Evolutionary conservation across 1,284 basidiomycete genomes (phyloP).

Genomic region (Garcileccinum viscosum): DNA sequence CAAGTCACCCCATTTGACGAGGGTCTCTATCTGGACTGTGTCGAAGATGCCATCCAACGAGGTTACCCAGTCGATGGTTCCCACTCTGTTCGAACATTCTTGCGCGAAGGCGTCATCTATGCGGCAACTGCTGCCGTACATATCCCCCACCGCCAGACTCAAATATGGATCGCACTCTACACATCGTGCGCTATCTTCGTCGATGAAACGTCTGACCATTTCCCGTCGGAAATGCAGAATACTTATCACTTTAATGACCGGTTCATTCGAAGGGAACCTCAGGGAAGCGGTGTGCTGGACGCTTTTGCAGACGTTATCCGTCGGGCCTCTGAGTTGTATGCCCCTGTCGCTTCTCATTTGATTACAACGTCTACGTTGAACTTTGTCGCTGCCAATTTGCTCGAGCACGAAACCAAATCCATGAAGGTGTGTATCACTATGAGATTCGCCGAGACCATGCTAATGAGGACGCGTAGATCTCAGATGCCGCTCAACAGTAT

Average conservation of each 20-base stretch:
- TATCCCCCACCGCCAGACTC: slow-evolving; percentile 7
- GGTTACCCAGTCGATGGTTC: background rate
- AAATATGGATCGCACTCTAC: slow-evolving; percentile 32
- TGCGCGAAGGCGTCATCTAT: background rate
- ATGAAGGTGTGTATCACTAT: slow-evolving; percentile 18
- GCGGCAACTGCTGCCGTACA: background rate
- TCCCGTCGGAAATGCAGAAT: background rate
- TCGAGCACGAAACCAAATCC: slow-evolving; percentile 36
- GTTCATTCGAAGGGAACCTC: background rate
- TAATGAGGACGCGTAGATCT: slow-evolving; percentile 12
- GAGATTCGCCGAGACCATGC: background rate
- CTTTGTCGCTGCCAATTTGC: slow-evolving; percentile 21
- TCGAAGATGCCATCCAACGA: background rate
- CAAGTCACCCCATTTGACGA: background rate
- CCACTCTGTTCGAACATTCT: background rate
- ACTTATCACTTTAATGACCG: background rate
- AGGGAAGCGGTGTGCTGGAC: background rate
- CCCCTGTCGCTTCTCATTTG: slow-evolving; percentile 22
- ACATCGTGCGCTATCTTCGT: slow-evolving; percentile 30
- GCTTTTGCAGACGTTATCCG: background rate
- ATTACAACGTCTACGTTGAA: slow-evolving; percentile 30
- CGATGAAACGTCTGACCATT: slow-evolving; percentile 32
- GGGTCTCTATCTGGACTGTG: background rate
- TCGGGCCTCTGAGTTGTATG: slow-evolving; percentile 16
- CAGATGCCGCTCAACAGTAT: slow-evolving; percentile 24